Base-by-base conservation (phyloP, 768 basidiomycete genomes). In the Pleurotus sapidus region DNA sequence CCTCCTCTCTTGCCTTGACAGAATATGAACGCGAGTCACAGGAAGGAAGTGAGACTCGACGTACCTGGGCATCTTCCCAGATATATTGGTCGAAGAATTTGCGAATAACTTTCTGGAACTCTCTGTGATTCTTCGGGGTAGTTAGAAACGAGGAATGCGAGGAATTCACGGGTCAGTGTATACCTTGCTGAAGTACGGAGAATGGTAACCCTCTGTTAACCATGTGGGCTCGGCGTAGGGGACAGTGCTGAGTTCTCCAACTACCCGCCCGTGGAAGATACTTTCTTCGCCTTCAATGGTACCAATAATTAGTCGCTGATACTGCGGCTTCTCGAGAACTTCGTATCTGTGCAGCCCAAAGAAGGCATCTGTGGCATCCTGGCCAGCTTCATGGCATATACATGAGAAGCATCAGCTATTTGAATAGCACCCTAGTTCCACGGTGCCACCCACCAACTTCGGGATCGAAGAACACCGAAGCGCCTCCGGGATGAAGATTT, bases 151-250 rank as follows among this genome's bases (percentile, higher is more conserved):
- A 60, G 49, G 17, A n/a, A 48, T 45, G 14, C 39, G 5, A 15
- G 58, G 65, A 69, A 62, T 75, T 72, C 5, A 73, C 74, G 24
- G 43, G 20, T 17, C 54, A 77, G 75, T 3, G 30, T 34, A 34
- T 57, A 96, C 74, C 23, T 87, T 77, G 57, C 85, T 86, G 64
- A 91, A 97, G 82, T 67, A 89, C 60, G 76, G 95, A 83, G 70
- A 83, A 65, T 87, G 76, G 74, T 84, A 94, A 15, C 86, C 89
- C 23, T 73, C 69, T 23, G 72, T 68, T 59, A 76, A 2, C 91
- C 93, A 96, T 2, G 84, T 87, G 3, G 95, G 90, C 67, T 97
- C 95, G 0, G 85, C 92, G 69, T 95, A 96, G 0, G 95, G 95
- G 0, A 96, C 87, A 40, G 75, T 73, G 61, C 88, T 91, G 49